Base-by-base conservation (phyloP, 2,329 filamentous ascomycete genomes). In the Monosporascus ibericus region DNA sequence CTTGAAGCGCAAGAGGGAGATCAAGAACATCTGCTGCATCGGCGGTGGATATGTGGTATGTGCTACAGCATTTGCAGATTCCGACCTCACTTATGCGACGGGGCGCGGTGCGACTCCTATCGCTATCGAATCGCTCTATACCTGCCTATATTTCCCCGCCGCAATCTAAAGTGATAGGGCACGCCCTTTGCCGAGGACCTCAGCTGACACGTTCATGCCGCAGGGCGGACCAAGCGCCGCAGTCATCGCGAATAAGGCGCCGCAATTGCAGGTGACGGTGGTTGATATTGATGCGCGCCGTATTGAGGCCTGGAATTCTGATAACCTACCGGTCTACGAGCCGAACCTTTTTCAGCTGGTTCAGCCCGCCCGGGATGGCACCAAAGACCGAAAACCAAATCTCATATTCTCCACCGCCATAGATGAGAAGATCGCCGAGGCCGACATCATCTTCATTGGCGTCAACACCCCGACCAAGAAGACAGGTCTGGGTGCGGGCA, bases 381-480 rank as follows among this genome's bases (percentile, higher is more conserved):
- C 75, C 38, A 76, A 72, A 52, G 65, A 70, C 44, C 79, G 84
- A 40, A 63, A 71, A 49, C 78, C 82, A 14, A 92, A 92, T 68
- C 75, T 92, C 18, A 79, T 85, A 73, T 92, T 92, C 72, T 86
- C 86, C 3, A 87, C 82, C 20, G 78, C 90, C 50, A 76, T 88
- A 9, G 76, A 77, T 20, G 73, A 70, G 56, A 76, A 75, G 54
- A 86, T 92, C 54, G 68, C 74, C 24, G 80, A 84, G 56, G 87
- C 88, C 14, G 87, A 92, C 63, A 71, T 92, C 44, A 80, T 92
- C 52, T 80, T 92, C 54, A 80, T 92, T 51, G 82, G 86, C 15
- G 88, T 92, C 60, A 90, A 91, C 67, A 92, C 88, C 0, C 88
- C 88, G 2, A 91, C 88, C 44, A 92, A 91, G 72, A 79, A 74